Base-by-base conservation (phyloP, 176 grass and related monocot species). In the Chloris gayana region DNA sequence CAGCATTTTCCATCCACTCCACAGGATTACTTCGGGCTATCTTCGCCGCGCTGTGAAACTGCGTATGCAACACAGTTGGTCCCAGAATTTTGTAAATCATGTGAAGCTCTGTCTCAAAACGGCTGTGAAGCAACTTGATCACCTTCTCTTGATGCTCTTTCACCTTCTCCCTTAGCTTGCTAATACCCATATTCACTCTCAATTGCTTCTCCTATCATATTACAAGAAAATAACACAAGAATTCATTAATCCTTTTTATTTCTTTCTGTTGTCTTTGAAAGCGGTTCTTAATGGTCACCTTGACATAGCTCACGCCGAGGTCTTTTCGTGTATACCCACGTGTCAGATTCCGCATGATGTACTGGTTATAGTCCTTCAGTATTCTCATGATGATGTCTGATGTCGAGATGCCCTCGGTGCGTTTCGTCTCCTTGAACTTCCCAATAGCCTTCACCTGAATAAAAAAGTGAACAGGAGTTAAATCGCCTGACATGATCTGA, bases 361-460 rank as follows among this genome's bases (percentile, higher is more conserved):
- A 92, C 75, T 94, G 82, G 75, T 97, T 97, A 65, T 97, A 94
- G 74, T 92, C 91, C 87, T 97, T 97, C 33, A 97, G 57, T 70
- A 97, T 97, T 84, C 95, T 88, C 91, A 92, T 97, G 87, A 97
- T 94, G 25, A 97, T 89, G 73, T 97, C 94, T 10, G 91, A 94
- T 10, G 94, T 97, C 12, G 87, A 97, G 81, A 97, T 86, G 41
- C 94, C 94, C 18, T 92, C 91, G 4, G 94, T 97, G 41, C 87
- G 87, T 39, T 94, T 94, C 7, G 91, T 97, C 82, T 94, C 91
- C 83, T 94, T 97, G 85, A 97, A 97, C 65, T 76, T 97, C 22
- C 91, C 91, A 13, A 91, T 85, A 6, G 87, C 60, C 64, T 94
- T 97, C 72, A 97, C 91, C 94, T 97, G 91, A 63, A 67, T 18